Evolutionary conservation across 1,284 basidiomycete genomes (phyloP).

Genomic region (Peniophora sp.): DNA sequence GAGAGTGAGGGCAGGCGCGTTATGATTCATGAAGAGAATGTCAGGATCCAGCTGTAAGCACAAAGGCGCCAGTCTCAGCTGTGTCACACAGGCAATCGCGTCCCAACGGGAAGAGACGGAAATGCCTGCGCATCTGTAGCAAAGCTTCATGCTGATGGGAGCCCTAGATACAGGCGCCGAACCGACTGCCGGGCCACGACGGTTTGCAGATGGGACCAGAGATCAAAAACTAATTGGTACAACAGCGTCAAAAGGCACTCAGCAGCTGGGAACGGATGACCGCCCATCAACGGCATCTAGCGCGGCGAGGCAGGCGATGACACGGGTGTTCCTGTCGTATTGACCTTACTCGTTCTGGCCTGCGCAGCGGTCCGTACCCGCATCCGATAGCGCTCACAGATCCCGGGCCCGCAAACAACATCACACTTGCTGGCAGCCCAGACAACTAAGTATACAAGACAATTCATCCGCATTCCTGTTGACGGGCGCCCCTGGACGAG

Average conservation of each 20-base stretch:
- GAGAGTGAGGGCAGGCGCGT: no score
- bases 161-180: not conserved
- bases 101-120: no score
- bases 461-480: slow-evolving; percentile 4
- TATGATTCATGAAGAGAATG: no score
- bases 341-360: not conserved
- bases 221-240: not conserved
- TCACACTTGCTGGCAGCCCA: not conserved
- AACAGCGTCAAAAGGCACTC: not conserved
- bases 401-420: not conserved
- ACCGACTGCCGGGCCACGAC: not conserved
- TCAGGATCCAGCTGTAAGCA: no score
- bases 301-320: not conserved
- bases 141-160: not conserved
- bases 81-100: no score
- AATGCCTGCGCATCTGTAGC: no score
- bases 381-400: not conserved
- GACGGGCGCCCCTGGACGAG: slow-evolving; percentile 9
- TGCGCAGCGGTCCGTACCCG: not conserved
- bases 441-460: not conserved
- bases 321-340: not conserved
- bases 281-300: not conserved
- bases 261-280: not conserved
- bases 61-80: no score
- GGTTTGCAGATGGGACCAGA: not conserved